Percentiles rank a stretch among this genome's conserved stretches.
Conservation (phyloP, 1,139 yeast species). For the Scheffersomyces segobiensis region DNA sequence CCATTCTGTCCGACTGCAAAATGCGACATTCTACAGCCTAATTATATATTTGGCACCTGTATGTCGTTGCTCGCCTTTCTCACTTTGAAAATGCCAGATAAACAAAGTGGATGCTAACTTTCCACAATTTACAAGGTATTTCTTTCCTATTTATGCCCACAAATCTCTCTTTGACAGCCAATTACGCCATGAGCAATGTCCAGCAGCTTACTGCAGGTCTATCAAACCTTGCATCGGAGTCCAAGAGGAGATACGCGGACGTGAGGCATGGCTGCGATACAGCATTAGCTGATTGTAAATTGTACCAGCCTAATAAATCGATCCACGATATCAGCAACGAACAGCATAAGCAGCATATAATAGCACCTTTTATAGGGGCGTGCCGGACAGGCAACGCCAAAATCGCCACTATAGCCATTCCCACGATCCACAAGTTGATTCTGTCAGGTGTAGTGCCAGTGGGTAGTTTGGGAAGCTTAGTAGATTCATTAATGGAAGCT, state of each 20-base stretch:
- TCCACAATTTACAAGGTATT: not conserved
- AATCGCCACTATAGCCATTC: slow-evolving; percentile 59
- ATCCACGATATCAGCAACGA: slow-evolving; percentile 25
- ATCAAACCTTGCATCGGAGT: slow-evolving; percentile 59
- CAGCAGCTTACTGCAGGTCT: slow-evolving; percentile 58
- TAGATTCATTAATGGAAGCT: slow-evolving; percentile 72
- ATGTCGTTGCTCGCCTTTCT: not conserved
- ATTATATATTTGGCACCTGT: not conserved
- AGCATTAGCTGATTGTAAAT: slow-evolving; percentile 52
- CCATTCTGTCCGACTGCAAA: not conserved
- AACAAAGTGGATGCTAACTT: not conserved
- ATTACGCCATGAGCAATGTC: slow-evolving; percentile 32
- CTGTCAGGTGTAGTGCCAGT: slow-evolving; percentile 40
- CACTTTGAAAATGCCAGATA: not conserved
- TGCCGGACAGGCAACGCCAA: slow-evolving; percentile 76
- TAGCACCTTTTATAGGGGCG: slow-evolving; percentile 70
- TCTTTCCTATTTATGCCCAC: not conserved
- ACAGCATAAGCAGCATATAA: slow-evolving; percentile 50
- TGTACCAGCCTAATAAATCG: slow-evolving; percentile 16
- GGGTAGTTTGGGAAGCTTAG: slow-evolving; percentile 50
- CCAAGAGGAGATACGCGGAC: slow-evolving; percentile 68
- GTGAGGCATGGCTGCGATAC: slow-evolving; percentile 66
- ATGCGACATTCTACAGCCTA: not conserved
- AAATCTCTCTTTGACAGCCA: not conserved
- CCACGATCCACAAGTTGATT: slow-evolving; percentile 15